A percentile compares a stretch with the other conserved stretches of the same genome.
phyloP scores from a whole-genome alignment of 805 yeast species.

The Zygoascus flipseniorum region DNA sequence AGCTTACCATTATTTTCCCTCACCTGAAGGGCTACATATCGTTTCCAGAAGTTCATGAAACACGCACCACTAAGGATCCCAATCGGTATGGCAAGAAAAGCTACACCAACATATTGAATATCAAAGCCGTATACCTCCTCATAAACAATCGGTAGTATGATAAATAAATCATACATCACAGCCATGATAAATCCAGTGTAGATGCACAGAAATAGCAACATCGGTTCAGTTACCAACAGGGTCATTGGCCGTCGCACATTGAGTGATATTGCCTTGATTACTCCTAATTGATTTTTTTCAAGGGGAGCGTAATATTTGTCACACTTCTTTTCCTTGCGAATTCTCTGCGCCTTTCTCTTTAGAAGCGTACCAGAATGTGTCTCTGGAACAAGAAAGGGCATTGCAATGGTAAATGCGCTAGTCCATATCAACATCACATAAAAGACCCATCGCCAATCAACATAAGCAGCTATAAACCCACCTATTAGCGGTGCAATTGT shows the following conservation, averaged over 20 bases:
- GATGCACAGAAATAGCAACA: slow-evolving; percentile 45
- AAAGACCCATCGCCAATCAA: slow-evolving; percentile 66
- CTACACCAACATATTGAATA: slow-evolving; percentile 46
- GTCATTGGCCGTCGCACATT: slow-evolving; percentile 47
- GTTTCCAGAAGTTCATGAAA: slow-evolving; percentile 9
- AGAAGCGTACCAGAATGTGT: slow-evolving; percentile 76
- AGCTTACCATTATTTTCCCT: slow-evolving; percentile 33
- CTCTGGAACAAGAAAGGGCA: slow-evolving; percentile 49
- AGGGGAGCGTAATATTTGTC: slow-evolving; percentile 33
- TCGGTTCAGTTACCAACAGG: slow-evolving; percentile 43
- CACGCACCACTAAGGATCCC: slow-evolving; percentile 50
- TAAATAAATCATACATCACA: slow-evolving; percentile 50
- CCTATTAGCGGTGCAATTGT: slow-evolving; percentile 56
- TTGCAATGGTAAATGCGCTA: slow-evolving; percentile 42
- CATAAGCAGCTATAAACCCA: slow-evolving; percentile 51
- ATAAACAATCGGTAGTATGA: slow-evolving; percentile 52
- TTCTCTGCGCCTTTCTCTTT: slow-evolving; percentile 51
- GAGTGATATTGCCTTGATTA: slow-evolving; percentile 11
- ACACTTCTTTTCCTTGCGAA: slow-evolving; percentile 41
- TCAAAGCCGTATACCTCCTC: slow-evolving; percentile 38
- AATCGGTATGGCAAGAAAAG: slow-evolving; percentile 55
- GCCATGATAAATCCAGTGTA: slow-evolving; percentile 52
- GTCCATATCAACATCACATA: slow-evolving; percentile 53
- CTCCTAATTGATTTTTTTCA: slow-evolving; percentile 23
- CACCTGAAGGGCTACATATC: slow-evolving; percentile 32